Base-by-base conservation (phyloP, 306 rosid genomes). In the Inga oerstediana region DNA sequence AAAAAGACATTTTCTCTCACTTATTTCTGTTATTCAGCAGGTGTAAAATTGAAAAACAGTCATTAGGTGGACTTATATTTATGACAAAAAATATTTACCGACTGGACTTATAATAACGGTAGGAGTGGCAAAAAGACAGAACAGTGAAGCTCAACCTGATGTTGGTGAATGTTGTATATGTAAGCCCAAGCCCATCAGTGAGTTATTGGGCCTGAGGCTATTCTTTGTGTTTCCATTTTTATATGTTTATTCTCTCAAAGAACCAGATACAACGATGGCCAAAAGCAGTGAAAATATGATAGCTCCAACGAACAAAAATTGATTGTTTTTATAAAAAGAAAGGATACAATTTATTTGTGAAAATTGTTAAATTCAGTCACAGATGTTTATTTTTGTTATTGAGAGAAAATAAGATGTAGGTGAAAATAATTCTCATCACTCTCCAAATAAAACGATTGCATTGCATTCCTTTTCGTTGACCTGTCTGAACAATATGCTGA, bases 141-240 rank as follows among this genome's bases (percentile, higher is more conserved):
- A 17, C 59, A 52, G 17, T 37, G 41, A 52, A 58, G 76, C 54
- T 59, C 61, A 77, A 78, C 79, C 80, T 16, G 15, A 24, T 68
- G 76, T 48, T 68, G 43, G 68, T 45, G 72, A 81, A 78, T 72
- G 30, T 74, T 77, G 84, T 66, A 30, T 77, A 13, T 30, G 41
- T 12, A 22, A 24, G 35, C 16, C 67, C 67, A 61, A 6, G 67
- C 35, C 35, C 34, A 61, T 24, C 15, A 59, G 14, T 61, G 16
- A 27, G 34, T 22, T 24, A 61, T 62, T 27, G 37, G 68, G 37
- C 37, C 17, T 11, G 37, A 4, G 1, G 8, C 35, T 8, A 11
- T 10, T 70, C 32, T 41, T 10, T 70, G 4, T 39, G 3, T 20
- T 19, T 12, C 11, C 68, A 62, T 65, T 37, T 67, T 37, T 67